phyloP scores from a whole-genome alignment of 2,329 filamentous ascomycete species.

The Fusarium paranaense region DNA sequence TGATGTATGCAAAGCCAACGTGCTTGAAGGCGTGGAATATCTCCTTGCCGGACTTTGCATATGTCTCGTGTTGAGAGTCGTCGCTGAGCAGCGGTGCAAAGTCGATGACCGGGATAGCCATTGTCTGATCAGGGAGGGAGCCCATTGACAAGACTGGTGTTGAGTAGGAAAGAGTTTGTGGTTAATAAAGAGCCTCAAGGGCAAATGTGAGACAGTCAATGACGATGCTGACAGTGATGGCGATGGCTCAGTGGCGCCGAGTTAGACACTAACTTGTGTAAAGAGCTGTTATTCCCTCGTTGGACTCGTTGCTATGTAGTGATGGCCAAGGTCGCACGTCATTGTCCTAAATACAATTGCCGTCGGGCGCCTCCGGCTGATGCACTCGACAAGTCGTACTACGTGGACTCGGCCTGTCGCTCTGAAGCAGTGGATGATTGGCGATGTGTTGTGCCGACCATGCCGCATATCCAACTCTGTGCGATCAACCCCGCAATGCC shows the following conservation, averaged over 20 bases:
- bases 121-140: not conserved
- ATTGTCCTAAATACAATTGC: not conserved
- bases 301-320: not conserved
- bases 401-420: not conserved
- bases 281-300: not conserved
- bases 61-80: constrained; percentile 6
- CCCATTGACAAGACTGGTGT: not conserved
- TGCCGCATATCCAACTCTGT: not conserved
- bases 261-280: not conserved
- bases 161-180: not conserved
- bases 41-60: constrained; percentile 19
- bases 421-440: not conserved
- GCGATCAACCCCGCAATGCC: not conserved
- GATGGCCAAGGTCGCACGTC: not conserved
- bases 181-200: not conserved
- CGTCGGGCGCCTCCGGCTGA: not conserved
- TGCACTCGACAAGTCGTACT: not conserved
- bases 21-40: constrained; percentile 47
- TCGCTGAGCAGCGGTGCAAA: constrained; percentile 24
- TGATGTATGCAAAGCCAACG: constrained; percentile 50
- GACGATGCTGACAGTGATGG: not conserved
- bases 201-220: not conserved
- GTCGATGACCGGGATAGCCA: constrained; percentile 38
- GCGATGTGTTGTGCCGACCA: not conserved
- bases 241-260: not conserved